Percentiles rank a stretch among this genome's conserved stretches.
phyloP scores from a whole-genome alignment of 2,329 filamentous ascomycete genomes.

The Alternaria dauci region DNA sequence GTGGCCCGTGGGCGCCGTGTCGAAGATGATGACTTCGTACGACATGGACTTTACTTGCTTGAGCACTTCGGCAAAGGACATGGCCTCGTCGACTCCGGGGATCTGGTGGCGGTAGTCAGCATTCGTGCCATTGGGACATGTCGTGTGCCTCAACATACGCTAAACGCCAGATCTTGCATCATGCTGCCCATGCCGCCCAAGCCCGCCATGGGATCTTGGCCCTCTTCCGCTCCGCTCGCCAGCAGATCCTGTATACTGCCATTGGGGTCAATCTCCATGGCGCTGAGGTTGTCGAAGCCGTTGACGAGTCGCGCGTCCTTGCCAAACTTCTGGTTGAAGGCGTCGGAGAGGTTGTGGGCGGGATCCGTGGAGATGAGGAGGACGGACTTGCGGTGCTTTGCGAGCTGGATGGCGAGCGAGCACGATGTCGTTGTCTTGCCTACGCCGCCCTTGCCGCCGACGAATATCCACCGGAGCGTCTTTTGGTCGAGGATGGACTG shows the following conservation, averaged over 20 bases:
- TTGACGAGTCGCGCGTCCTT: conserved; percentile 95
- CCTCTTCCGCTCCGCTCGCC: conserved; percentile 76
- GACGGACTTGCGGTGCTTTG: conserved; percentile 92
- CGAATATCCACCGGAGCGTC: conserved; percentile 97
- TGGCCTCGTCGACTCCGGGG: conserved; percentile 97
- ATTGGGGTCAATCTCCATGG: conserved; percentile 99
- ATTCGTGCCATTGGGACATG: background rate
- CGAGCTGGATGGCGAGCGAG: conserved; percentile 96
- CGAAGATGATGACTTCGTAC: conserved; percentile 99
- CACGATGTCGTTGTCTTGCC: conserved; percentile 99
- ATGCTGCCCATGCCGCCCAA: conserved; percentile 81
- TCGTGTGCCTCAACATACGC: conserved; percentile 65
- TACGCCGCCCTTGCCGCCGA: conserved; percentile 97
- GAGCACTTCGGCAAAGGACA: conserved; percentile 98
- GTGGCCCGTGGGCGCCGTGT: conserved; percentile 96
- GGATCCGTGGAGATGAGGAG: conserved; percentile 98
- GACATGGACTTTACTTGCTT: conserved; percentile 99
- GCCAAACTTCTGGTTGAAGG: conserved; percentile 98
- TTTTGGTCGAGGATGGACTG: conserved; percentile 96
- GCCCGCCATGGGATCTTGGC: conserved; percentile 74
- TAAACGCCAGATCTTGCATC: conserved; percentile 99
- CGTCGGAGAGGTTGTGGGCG: conserved; percentile 96
- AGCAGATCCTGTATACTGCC: conserved; percentile 96
- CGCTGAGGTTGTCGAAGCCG: conserved; percentile 91
- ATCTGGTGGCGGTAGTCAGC: conserved; percentile 66